Evolutionary conservation across 2,329 filamentous ascomycete genomes (phyloP), one percentile per base, ranked within the genome.

Genomic region (Cordyceps militaris): DNA sequence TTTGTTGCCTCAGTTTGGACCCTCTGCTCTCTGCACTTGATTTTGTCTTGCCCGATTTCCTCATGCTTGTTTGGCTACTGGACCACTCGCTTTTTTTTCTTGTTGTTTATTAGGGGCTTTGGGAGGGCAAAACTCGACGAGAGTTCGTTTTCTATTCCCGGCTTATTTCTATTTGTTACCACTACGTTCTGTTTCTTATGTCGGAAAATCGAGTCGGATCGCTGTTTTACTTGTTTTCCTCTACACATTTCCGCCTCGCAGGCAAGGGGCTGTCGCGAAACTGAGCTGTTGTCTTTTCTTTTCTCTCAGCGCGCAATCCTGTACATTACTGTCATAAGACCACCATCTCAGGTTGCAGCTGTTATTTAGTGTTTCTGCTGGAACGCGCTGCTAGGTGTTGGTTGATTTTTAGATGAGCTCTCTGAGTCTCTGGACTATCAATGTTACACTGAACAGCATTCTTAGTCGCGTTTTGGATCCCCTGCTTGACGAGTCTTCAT

Each of bases 291-390:
- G n/a, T 44, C 38, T 30, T 43, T 51, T 51, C 24, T 7, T 36
- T 51, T 51, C 28, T 54, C 30, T 54, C 38, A 30, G 38, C 30
- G 63, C 68, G 71, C 71, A 73, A 71, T 75, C 73, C 73, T 81
- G 79, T 81, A 81, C 76, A 81, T 79, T 81, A 81, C 73, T 58
- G 57, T 70, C 72, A 76, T 66, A 70, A 75, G 74, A 74, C 70
- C 71, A 74, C 67, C 67, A 69, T 72, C 43, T 54, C 43, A 38
- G 71, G 65, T 73, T 72, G 74, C 73, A 75, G 76, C 67, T 66
- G 63, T 66, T 68, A 65, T 66, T 62, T 60, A 67, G 65, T 69
- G 69, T 69, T 66, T 62, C 63, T 67, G 63, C 64, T 67, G 65
- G 64, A 63, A 66, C 61, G 66, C 63, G 47, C 64, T 58, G 32